Percentiles rank a stretch among this genome's conserved stretches.
phyloP scores from a whole-genome alignment of 495 filamentous ascomycete species.

The Paragyromitra xinjiangensis region DNA sequence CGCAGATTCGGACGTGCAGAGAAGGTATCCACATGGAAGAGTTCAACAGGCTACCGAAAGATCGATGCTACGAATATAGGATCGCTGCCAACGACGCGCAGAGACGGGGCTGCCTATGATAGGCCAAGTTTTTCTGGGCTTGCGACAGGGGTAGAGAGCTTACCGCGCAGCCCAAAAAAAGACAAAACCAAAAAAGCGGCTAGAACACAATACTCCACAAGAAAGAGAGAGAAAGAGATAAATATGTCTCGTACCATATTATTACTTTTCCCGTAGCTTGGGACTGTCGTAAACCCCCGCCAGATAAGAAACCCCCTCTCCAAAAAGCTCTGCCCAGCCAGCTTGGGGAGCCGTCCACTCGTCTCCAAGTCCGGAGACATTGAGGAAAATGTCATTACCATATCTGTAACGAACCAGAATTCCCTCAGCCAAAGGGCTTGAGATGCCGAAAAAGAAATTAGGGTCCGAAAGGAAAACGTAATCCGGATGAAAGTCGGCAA shows the following conservation, averaged over 20 bases:
- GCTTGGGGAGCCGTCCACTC: constrained; percentile 21
- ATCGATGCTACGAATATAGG: constrained; percentile 51
- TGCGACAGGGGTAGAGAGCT: constrained; percentile 31
- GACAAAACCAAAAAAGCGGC: constrained; percentile 5
- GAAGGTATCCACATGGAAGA: constrained; percentile 55
- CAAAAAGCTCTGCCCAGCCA: constrained; percentile 17
- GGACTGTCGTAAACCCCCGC: constrained; percentile 27
- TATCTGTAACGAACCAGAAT: constrained; percentile 43
- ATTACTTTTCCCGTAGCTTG: constrained; percentile 28
- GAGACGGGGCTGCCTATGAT: constrained; percentile 52
- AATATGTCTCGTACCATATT: constrained; percentile 42
- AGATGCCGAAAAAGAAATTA: constrained; percentile 33
- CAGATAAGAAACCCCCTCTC: constrained; percentile 38
- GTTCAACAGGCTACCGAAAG: constrained; percentile 48
- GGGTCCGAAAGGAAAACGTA: constrained; percentile 28
- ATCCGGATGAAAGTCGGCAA: constrained; percentile 51
- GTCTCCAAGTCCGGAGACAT: constrained; percentile 17
- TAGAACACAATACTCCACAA: constrained; percentile 23
- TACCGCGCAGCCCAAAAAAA: constrained; percentile 53
- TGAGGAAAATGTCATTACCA: constrained; percentile 40
- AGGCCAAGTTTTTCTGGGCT: constrained; percentile 35
- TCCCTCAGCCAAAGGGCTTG: constrained; percentile 22
- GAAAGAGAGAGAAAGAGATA: constrained; percentile 19
- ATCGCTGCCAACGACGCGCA: constrained; percentile 53
- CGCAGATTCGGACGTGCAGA: constrained; percentile 46